Evolutionary conservation across 2,329 filamentous ascomycete species (phyloP), one percentile per base, ranked within the genome.

Genomic region (Plenodomus biglobosus): DNA sequence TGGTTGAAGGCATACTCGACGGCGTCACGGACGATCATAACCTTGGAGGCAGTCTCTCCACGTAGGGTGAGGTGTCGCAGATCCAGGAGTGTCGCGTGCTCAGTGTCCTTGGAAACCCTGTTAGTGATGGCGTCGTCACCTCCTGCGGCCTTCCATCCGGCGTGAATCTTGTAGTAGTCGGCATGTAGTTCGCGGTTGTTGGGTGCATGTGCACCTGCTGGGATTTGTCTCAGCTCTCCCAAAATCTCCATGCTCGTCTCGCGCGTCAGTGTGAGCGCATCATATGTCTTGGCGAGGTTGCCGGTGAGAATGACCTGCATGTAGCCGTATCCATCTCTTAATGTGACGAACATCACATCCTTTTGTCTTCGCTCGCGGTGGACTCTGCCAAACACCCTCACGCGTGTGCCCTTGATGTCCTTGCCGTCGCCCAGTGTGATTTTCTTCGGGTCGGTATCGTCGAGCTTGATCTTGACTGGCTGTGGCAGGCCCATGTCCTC

Each of bases 91-190:
- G 84, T 85, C 64, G 90, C 86, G 52, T 82, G 77, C 75, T 89
- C 85, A 64, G 85, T 80, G 62, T 88, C 83, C 43, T 80, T 79
- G 51, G 85, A 83, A 34, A 89, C 85, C 55, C 82, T 84, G 81
- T 91, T 96, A 79, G 90, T 94, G 69, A 96, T 91, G 65, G 92
- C 89, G 56, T 96, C 92, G 53, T 92, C 88, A 63, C 90, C 92
- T 55, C 90, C 88, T 34, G 90, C 88, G 35, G 92, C 90, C 64
- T 85, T 82, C 65, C 85, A 87, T 51, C 88, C 65, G 13, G 61
- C 48, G 37, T 75, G 85, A 62, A 95, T 83, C 70, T 84, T 82
- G 79, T 87, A 96, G 79, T 86, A 96, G 74, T 96, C 92, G 62
- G 88, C 92, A 66, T 92, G 90, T 41, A 96, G 80, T 74, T 96